Base-by-base conservation (phyloP, 805 yeast species). In the Jamesozyma jinghongensis region DNA sequence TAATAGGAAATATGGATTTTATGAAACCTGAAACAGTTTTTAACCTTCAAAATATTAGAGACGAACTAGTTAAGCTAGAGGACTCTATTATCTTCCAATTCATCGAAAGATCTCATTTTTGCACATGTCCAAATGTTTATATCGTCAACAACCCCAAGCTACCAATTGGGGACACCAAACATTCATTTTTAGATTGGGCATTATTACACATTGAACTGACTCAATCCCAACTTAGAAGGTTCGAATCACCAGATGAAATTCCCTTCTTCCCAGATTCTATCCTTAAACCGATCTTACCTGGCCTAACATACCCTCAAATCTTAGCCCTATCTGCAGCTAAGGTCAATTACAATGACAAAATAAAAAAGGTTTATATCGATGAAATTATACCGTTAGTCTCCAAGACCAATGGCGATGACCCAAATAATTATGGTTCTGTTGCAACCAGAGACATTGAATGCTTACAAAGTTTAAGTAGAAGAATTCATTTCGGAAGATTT, bases 401-500 rank as follows among this genome's bases (percentile, higher is more conserved):
- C 12, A 78, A 79, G 29, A 72, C 68, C 31, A 55, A 62, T 27
- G 81, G 85, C 1, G 94, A 87, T 42, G 94, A 87, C 54, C 66
- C 70, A 32, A 96, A 87, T 57, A 92, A 88, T 61, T 69, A 78
- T 41, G 98, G 98, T 1, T 81, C 94, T 20, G 85, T 92, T 31
- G 80, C 94, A 3, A 67, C 77, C 31, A 70, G 85, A 47, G 98
- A 92, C 58, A 83, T 90, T 42, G 94, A 84, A 50, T 77, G 83
- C 49, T 70, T 92, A 49, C 96, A 92, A 62, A 81, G 95, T 4
- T 65, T 92, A 34, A 83, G 95, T 7, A 72, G 98, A 54, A 74
- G 98, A 58, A 85, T 92, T 51, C 98, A 92, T 64, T 92, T 90
- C 65, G 98, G 98, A 37, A 85, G 84, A 63, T 92, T 90, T 69